Conservation (phyloP, 2,329 filamentous ascomycete genomes). For the Bertia moriformis region DNA sequence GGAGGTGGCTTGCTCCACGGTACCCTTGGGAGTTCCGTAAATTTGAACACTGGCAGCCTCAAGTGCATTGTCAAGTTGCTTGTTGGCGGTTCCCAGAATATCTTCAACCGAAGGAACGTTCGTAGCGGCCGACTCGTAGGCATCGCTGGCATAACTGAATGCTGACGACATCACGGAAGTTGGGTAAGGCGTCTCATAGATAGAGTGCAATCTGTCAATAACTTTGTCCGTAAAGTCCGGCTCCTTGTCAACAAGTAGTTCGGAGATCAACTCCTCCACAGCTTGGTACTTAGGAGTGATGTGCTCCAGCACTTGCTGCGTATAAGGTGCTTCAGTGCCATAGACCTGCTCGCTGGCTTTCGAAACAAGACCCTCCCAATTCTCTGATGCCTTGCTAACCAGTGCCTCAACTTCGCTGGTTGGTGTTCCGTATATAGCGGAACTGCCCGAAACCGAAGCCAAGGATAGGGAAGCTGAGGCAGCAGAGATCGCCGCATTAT, state of each 20-base stretch:
- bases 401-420: not conserved
- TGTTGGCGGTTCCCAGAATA: not conserved
- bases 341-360: conserved; percentile 12
- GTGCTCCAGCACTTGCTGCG: conserved; percentile 32
- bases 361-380: not conserved
- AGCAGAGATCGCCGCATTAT: conserved; percentile 39
- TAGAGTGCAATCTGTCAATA: not conserved
- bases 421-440: conserved; percentile 19
- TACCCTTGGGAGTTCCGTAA: not conserved
- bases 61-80: not conserved
- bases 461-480: conserved; percentile 1
- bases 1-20: not conserved
- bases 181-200: not conserved
- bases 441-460: conserved; percentile 26
- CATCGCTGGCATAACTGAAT: not conserved
- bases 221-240: conserved; percentile 71
- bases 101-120: not conserved
- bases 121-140: not conserved
- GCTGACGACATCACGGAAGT: not conserved
- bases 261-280: conserved; percentile 59
- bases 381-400: not conserved
- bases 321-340: conserved; percentile 27
- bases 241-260: conserved; percentile 65
- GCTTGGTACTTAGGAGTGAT: conserved; percentile 52
- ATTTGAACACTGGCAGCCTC: not conserved